Percentiles rank a stretch among this genome's conserved stretches.
Conservation (phyloP, 805 yeast genomes). For the Hanseniaspora lachancei region DNA sequence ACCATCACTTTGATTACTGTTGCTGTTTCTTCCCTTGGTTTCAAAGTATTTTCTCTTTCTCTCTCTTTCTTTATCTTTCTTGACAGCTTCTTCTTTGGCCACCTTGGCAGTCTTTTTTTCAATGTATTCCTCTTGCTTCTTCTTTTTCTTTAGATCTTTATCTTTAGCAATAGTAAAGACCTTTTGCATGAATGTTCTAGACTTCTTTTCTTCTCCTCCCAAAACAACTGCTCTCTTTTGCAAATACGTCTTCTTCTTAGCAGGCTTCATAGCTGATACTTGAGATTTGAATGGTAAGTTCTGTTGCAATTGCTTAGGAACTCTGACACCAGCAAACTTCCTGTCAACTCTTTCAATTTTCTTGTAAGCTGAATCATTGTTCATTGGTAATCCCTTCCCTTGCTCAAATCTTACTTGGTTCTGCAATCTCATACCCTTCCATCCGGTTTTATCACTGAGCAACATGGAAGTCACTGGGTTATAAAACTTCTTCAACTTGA, state of each 20-base stretch:
- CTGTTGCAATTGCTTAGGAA: constrained; percentile 65
- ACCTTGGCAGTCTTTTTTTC: constrained; percentile 64
- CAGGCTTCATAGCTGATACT: constrained; percentile 77
- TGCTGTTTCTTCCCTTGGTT: constrained; percentile 41
- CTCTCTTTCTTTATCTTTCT: constrained; percentile 63
- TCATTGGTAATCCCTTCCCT: constrained; percentile 49
- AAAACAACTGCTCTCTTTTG: constrained; percentile 87
- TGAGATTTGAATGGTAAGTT: constrained; percentile 87
- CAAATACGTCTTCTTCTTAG: constrained; percentile 67
- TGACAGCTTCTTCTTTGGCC: constrained; percentile 50
- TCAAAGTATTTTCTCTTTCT: constrained; percentile 79
- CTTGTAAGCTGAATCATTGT: constrained; percentile 38
- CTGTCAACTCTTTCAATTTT: constrained; percentile 78
- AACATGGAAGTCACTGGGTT: constrained; percentile 91
- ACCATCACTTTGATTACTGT: constrained; percentile 20
- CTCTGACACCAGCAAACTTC: constrained; percentile 73
- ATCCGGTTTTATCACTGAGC: constrained; percentile 59
- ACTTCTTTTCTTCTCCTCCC: constrained; percentile 86
- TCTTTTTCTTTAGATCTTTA: constrained; percentile 63
- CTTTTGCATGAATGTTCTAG: constrained; percentile 76
- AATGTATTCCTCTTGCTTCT: constrained; percentile 58
- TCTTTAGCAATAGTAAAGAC: constrained; percentile 73
- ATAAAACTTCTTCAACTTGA: constrained; percentile 75
- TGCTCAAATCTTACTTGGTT: constrained; percentile 80
- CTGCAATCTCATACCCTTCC: constrained; percentile 94